Evolutionary conservation across 1,284 basidiomycete species (phyloP), one percentile per base, ranked within the genome.

Genomic region (Puccinia novopanici): DNA sequence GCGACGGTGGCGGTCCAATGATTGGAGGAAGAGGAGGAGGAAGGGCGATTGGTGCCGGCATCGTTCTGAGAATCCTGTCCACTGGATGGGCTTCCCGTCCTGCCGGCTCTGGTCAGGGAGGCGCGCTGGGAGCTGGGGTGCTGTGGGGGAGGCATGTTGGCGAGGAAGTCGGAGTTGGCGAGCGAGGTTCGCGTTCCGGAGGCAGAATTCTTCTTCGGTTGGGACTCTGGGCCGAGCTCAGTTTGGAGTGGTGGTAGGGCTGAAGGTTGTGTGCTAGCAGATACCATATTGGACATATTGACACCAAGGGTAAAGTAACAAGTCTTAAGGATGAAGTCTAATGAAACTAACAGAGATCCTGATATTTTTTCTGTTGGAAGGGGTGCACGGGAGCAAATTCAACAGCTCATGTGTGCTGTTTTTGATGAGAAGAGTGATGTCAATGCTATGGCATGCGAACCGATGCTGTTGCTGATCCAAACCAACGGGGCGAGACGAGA

Each of bases 1-100:
- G 73, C 73, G 8, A 75, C 73, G 71, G 54, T 42, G 13, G 50
- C 22, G 9, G 71, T n/a, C 71, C 71, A 73, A 34, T 55, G 22
- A 22, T 59, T 42, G 10, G 71, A 37, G 52, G 71, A 57, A n/a
- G n/a, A n/a, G 52, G 52, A 4, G 13, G 54, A 12, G 12, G 63
- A 67, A 42, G 10, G 45, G 42, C 63, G 63, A 67, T 67, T 67
- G 37, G 34, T 52, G 54, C 12, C 24, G 12, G 2, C n/a, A 42
- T 57, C 45, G 8, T 12, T 57, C 52, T 5, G 15, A 72, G 50
- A 45, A 6, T n/a, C 54, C 42, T 52, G 34, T 17, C 68, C 48
- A 30, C 24, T n/a, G 15, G 68, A 13, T 52, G n/a, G 68, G 50
- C 19, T 71, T 13, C 0, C n/a, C 45, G 9, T 27, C 13, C 9